A percentile compares a stretch with the other conserved stretches of the same genome.
These are phyloP conservation scores for Chlamydomonas reinhardtii DNA, from an alignment of 163 green algal species.

Conservation along the genomic window DNA sequence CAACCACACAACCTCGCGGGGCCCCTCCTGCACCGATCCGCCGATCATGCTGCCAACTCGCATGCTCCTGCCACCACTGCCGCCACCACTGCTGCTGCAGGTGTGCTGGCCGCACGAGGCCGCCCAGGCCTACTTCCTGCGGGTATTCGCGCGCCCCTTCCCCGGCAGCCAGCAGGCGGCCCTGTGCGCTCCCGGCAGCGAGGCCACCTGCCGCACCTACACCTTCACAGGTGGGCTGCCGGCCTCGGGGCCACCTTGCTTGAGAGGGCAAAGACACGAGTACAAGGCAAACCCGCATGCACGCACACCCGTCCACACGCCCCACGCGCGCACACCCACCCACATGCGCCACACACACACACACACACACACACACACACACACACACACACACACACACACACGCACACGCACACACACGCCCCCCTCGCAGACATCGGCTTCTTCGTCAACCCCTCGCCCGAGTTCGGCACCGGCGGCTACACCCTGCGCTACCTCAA, in stretches of 20 bases:
- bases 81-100: conserved; percentile 7
- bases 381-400: too few species aligned
- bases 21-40: too few species aligned
- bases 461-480: conserved; percentile 31
- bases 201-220: conserved; percentile 36
- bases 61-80: too few species aligned
- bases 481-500: conserved; percentile 39
- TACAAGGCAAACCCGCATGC: too few species aligned
- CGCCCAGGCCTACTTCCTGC: conserved; percentile 22
- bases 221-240: not conserved
- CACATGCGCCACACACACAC: too few species aligned
- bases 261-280: too few species aligned
- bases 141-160: conserved; percentile 14
- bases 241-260: too few species aligned
- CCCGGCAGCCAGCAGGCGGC: not conserved
- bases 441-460: conserved; percentile 16
- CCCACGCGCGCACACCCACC: too few species aligned
- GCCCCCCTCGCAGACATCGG: conserved; percentile 8
- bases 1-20: too few species aligned
- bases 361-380: too few species aligned
- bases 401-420: not conserved
- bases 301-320: too few species aligned
- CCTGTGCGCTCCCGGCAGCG: conserved; percentile 4
- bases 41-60: too few species aligned
- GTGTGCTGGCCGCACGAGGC: conserved; percentile 39